phyloP scores from a whole-genome alignment of 768 basidiomycete genomes.

The Serendipita sp. region DNA sequence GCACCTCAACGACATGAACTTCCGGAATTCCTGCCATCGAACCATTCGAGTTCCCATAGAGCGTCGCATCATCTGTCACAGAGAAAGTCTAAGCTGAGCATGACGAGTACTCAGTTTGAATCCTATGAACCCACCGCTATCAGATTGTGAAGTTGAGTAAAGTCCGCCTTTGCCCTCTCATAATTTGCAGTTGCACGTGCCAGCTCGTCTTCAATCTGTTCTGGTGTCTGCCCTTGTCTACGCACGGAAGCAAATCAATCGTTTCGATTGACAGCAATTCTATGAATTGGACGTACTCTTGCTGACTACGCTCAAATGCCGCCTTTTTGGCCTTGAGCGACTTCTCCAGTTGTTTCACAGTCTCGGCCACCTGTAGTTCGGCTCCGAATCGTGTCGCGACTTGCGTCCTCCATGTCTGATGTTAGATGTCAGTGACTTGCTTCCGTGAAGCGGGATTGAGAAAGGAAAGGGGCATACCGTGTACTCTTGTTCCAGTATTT shows the following conservation, averaged over 20 bases:
- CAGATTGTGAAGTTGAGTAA: slow-evolving; percentile 45
- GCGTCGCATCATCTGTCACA: slow-evolving; percentile 41
- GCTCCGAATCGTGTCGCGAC: slow-evolving; percentile 48
- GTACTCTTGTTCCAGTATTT: slow-evolving; percentile 46
- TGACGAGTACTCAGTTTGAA: too few species aligned
- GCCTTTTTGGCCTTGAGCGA: slow-evolving; percentile 46
- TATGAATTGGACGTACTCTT: slow-evolving; percentile 28
- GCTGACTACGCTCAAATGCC: slow-evolving; percentile 53
- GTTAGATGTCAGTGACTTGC: neutral
- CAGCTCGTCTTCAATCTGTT: slow-evolving; percentile 59
- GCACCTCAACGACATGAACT: slow-evolving; percentile 78
- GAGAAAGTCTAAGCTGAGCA: neutral
- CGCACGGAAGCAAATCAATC: neutral
- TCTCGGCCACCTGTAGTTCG: slow-evolving; percentile 40
- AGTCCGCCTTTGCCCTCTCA: slow-evolving; percentile 43
- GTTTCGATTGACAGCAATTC: slow-evolving; percentile 1
- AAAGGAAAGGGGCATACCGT: slow-evolving; percentile 25
- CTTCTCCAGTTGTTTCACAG: slow-evolving; percentile 29
- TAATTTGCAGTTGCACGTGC: slow-evolving; percentile 45
- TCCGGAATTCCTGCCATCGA: slow-evolving; percentile 78
- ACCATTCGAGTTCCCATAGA: slow-evolving; percentile 50
- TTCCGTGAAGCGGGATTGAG: neutral
- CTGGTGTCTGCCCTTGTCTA: slow-evolving; percentile 63
- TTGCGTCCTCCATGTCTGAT: slow-evolving; percentile 45
- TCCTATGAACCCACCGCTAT: slow-evolving; percentile 59